phyloP scores from a whole-genome alignment of 345 rosid species.

The Moringa oleifera region DNA sequence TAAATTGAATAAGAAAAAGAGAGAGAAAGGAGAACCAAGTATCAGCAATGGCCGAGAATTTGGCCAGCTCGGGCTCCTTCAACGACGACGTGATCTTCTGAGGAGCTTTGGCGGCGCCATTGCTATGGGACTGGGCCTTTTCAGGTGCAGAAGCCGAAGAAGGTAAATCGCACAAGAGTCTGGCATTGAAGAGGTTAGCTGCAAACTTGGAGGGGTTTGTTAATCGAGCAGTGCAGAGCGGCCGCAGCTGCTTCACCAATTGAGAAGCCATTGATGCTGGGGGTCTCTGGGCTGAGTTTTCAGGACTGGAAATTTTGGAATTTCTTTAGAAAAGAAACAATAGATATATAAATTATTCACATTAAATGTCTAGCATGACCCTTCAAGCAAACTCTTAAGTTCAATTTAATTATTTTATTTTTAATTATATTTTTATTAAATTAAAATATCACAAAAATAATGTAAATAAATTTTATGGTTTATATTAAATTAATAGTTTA shows the following conservation, averaged over 20 bases:
- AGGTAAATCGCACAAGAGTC: constrained; percentile 29
- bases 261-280: not conserved
- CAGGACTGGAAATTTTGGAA: no score
- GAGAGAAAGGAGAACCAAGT: constrained; percentile 58
- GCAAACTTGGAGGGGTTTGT: not conserved
- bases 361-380: no score
- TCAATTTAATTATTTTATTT: no score
- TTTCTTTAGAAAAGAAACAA: no score
- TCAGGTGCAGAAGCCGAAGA: constrained; percentile 10
- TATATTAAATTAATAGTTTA: no score
- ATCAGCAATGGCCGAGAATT: constrained; percentile 80
- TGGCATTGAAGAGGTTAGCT: constrained; percentile 14
- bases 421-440: no score
- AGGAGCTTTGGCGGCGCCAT: constrained; percentile 11
- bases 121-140: constrained; percentile 3
- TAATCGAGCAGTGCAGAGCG: not conserved
- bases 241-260: not conserved
- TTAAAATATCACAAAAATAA: no score
- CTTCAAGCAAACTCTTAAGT: no score
- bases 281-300: no score
- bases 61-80: constrained; percentile 67
- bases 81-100: constrained; percentile 37
- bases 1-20: not conserved
- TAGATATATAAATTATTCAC: no score
- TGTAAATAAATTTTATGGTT: no score